Conservation (phyloP, 2,329 filamentous ascomycete genomes). For the Anthostomella pinea region DNA sequence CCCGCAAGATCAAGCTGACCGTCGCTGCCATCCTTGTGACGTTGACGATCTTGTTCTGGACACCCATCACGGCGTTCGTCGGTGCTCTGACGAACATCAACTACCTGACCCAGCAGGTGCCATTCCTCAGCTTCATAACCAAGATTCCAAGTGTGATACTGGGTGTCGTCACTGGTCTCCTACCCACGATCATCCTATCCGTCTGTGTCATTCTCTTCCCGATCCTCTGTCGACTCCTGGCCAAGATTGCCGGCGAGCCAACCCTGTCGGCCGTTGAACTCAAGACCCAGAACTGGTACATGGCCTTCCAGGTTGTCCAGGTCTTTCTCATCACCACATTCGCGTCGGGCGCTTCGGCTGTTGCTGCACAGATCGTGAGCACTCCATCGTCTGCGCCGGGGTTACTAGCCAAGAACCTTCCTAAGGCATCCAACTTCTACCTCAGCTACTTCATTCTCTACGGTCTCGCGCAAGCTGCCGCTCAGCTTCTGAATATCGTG, state of each 20-base stretch:
- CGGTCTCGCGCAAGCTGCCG: constrained; percentile 1
- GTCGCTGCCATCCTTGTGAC: background rate
- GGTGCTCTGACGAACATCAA: constrained; percentile 2
- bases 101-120: constrained; percentile 3
- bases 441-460: constrained; percentile 2
- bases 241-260: constrained; percentile 1
- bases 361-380: constrained; percentile 1
- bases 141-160: background rate
- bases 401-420: background rate
- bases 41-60: background rate
- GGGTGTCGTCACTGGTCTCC: background rate
- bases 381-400: background rate
- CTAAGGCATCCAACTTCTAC: constrained; percentile 2
- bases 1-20: constrained; percentile 1
- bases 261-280: constrained; percentile 2
- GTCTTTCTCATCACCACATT: constrained; percentile 2
- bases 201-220: background rate
- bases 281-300: constrained; percentile 3
- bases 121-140: constrained; percentile 2
- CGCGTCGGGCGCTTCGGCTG: background rate
- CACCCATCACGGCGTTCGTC: constrained; percentile 1
- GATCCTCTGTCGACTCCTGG: background rate
- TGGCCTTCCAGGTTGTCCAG: constrained; percentile 1
- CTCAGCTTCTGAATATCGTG: background rate
- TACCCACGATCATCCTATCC: background rate